phyloP scores from a whole-genome alignment of 2,329 filamentous ascomycete genomes.

The Phaeosphaeria sp. region DNA sequence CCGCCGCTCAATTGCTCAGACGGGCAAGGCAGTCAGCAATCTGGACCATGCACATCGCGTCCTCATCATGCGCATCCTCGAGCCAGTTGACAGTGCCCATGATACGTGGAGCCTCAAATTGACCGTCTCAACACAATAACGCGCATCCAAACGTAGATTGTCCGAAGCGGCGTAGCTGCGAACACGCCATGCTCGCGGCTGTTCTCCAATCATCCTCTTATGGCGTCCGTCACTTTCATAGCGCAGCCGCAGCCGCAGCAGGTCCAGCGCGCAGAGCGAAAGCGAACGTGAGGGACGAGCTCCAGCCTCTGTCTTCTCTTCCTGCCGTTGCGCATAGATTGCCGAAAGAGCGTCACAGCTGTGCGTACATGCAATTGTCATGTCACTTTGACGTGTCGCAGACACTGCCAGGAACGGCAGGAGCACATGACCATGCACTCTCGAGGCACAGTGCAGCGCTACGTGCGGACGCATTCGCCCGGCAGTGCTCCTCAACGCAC shows the following conservation, averaged over 20 bases:
- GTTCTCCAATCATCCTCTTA: conserved; percentile 16
- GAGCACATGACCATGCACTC: conserved; percentile 3
- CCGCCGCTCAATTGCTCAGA: conserved; percentile 6
- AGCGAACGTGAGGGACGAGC: conserved; percentile 1
- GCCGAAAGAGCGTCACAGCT: neutral
- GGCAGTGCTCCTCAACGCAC: neutral
- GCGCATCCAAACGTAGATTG: neutral
- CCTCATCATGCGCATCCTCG: conserved; percentile 1
- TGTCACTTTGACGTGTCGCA: conserved; percentile 4
- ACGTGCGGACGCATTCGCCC: neutral
- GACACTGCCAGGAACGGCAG: conserved; percentile 1
- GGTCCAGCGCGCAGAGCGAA: conserved; percentile 7
- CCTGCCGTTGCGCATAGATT: neutral
- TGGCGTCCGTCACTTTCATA: conserved; percentile 16
- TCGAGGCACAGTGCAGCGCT: neutral
- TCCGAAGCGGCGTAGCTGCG: conserved; percentile 5
- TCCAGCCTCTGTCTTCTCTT: conserved; percentile 1
- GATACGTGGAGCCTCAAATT: neutral
- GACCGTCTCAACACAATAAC: neutral
- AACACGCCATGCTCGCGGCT: conserved; percentile 18
- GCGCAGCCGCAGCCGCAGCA: conserved; percentile 20
- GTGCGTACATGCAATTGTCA: neutral
- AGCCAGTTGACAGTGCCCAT: neutral
- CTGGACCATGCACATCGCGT: neutral
- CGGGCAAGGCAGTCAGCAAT: conserved; percentile 7